Base-by-base conservation (phyloP, 164 flowering plant species). In the Malania oleifera region DNA sequence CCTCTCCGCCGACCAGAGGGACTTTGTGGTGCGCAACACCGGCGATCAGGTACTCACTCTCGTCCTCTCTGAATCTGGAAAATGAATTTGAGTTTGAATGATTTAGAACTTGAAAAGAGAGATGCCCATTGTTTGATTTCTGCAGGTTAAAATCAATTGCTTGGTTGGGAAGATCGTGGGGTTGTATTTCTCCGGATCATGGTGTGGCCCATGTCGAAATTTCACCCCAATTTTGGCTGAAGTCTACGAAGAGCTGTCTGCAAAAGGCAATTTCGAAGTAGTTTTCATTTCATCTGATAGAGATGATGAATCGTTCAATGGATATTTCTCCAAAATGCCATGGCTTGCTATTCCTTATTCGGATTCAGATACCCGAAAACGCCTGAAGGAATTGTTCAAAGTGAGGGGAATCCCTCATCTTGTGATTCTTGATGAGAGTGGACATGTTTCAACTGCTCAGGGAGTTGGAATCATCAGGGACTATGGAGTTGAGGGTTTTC, bases 181-280 rank as follows among this genome's bases (percentile, higher is more conserved):
- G 22, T 43, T 43, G 18, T 43, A 43, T 18, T 43, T 43, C 9
- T 17, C 46, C 5, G 46, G 22, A 17, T n/a, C 46, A n/a, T 43
- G 46, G 46, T 43, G 46, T 3, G 22, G 46, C 22, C 46, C 46
- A 1, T 43, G 46, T 12, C 46, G 22, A 6, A 17, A 5, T 4
- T 43, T 43, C 46, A 43, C 46, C 46, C 46, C 46, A 1, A 43
- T 17, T 43, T n/a, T 43, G 46, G 22, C 18, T 20, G 20, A 43
- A 18, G 22, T 43, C 22, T 43, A 43, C 22, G 22, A n/a, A 73
- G 75, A 11, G 70, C 60, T 6, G 66, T 70, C 31, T 70, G 73
- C 40, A 4, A 43, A 43, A 43, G 46, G 22, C 49, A 10, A 46
- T 5, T 46, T 46, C 22, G 50, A 46, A 46, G 26, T 46, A 1